A percentile compares a stretch with the other conserved stretches of the same genome.
phyloP scores from a whole-genome alignment of 352 stramenopile genomes.

The Phytophthora aleatoria region DNA sequence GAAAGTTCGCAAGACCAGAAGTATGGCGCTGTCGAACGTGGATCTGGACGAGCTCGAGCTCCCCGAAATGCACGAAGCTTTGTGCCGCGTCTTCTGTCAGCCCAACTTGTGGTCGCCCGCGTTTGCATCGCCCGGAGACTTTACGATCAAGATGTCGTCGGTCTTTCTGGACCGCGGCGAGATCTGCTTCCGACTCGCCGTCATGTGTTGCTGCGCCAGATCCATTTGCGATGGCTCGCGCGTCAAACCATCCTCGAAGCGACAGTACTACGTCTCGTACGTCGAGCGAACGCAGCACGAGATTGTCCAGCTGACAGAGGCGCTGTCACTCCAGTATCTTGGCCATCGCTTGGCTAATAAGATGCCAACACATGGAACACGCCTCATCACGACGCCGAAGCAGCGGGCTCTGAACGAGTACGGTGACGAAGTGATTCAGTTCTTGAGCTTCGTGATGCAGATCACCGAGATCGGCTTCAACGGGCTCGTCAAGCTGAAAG shows the following conservation, averaged over 20 bases:
- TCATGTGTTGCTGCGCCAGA: constrained; percentile 63
- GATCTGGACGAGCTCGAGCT: constrained; percentile 68
- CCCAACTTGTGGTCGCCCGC: constrained; percentile 71
- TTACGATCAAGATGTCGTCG: constrained; percentile 71
- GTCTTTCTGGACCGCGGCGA: constrained; percentile 48
- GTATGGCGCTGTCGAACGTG: constrained; percentile 22
- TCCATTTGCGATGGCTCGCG: constrained; percentile 53
- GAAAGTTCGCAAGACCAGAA: constrained; percentile 26
- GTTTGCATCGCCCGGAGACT: constrained; percentile 77
- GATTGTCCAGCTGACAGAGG: constrained; percentile 55
- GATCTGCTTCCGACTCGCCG: constrained; percentile 53
- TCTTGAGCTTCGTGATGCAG: constrained; percentile 67
- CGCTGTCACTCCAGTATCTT: constrained; percentile 66
- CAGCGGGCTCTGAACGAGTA: constrained; percentile 58
- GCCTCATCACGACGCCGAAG: constrained; percentile 36
- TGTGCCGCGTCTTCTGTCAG: constrained; percentile 72
- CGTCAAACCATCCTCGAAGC: constrained; percentile 44
- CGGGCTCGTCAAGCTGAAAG: constrained; percentile 53
- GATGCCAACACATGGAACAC: constrained; percentile 41
- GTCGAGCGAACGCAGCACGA: constrained; percentile 61
- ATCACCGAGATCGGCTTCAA: constrained; percentile 78
- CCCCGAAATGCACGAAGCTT: constrained; percentile 63
- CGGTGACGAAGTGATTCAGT: constrained; percentile 54
- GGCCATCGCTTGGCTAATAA: constrained; percentile 66
- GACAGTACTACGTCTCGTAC: constrained; percentile 73